Evolutionary conservation across 2,329 filamentous ascomycete species (phyloP).

Genomic region (Sarocladium kiliense): DNA sequence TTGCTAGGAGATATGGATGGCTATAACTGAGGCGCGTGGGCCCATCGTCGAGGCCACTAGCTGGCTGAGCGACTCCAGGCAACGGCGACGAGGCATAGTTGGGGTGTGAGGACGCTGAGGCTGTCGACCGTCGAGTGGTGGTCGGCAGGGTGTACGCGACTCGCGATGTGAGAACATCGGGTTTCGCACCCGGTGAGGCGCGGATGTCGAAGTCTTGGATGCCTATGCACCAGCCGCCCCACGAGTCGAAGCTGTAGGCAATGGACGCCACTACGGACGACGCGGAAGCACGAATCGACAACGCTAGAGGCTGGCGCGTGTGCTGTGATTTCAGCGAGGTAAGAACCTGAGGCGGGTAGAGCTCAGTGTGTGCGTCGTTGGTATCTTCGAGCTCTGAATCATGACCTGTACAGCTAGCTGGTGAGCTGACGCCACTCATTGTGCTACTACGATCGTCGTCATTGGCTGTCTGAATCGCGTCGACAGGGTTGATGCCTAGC

Average conservation of each 20-base stretch:
- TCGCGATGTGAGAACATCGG: slow-evolving; percentile 28
- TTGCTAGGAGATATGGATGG: slow-evolving; percentile 81
- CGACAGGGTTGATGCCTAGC: slow-evolving; percentile 31
- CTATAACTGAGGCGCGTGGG: slow-evolving; percentile 63
- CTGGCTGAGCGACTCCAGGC: not conserved
- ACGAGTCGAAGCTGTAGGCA: slow-evolving; percentile 75
- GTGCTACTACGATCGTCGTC: not conserved
- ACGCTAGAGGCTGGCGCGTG: slow-evolving; percentile 68
- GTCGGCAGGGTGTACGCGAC: slow-evolving; percentile 31
- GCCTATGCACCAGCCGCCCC: slow-evolving; percentile 80
- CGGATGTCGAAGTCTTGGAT: slow-evolving; percentile 80
- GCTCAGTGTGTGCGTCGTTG: slow-evolving; percentile 2
- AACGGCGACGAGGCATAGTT: slow-evolving; percentile 3
- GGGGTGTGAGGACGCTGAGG: slow-evolving; percentile 12
- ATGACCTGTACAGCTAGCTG: not conserved
- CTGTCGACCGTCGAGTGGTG: slow-evolving; percentile 17
- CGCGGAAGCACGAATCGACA: slow-evolving; percentile 69
- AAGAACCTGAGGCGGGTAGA: slow-evolving; percentile 44
- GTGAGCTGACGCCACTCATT: not conserved
- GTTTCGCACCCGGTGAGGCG: slow-evolving; percentile 19
- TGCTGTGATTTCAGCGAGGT: slow-evolving; percentile 78
- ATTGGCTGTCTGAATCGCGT: not conserved
- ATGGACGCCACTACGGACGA: slow-evolving; percentile 70
- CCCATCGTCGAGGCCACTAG: slow-evolving; percentile 27
- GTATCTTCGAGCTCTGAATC: not conserved